Conservation (phyloP, 208 protist genomes). For the Leishmania tropica region DNA sequence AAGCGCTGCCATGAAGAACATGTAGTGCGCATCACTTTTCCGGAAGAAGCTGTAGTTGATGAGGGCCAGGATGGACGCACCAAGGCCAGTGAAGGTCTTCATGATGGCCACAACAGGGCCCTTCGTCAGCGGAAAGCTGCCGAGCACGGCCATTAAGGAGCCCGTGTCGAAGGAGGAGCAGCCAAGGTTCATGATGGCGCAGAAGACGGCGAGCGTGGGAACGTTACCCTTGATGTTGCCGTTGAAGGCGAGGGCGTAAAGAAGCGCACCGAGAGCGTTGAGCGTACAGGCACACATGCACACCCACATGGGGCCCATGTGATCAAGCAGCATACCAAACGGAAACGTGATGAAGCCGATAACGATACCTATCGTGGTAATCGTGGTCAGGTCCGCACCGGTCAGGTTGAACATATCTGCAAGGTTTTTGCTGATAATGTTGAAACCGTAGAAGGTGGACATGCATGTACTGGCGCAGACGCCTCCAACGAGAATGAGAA, state of each 20-base stretch:
- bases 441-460: slow-evolving; percentile 62
- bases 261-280: slow-evolving; percentile 41
- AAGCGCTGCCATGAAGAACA: slow-evolving; percentile 52
- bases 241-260: slow-evolving; percentile 62
- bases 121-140: slow-evolving; percentile 56
- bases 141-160: slow-evolving; percentile 68
- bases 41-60: slow-evolving; percentile 59
- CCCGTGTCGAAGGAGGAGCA: slow-evolving; percentile 56
- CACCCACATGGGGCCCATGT: slow-evolving; percentile 49
- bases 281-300: slow-evolving; percentile 26
- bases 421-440: slow-evolving; percentile 54
- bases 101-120: slow-evolving; percentile 51
- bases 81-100: slow-evolving; percentile 61
- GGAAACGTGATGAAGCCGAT: slow-evolving; percentile 54
- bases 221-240: slow-evolving; percentile 39
- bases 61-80: slow-evolving; percentile 44
- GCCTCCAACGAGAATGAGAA: slow-evolving; percentile 50
- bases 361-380: slow-evolving; percentile 54
- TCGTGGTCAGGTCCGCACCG: slow-evolving; percentile 48
- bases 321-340: slow-evolving; percentile 61
- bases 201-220: slow-evolving; percentile 48
- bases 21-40: slow-evolving; percentile 45
- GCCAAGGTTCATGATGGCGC: slow-evolving; percentile 61
- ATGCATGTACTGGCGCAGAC: slow-evolving; percentile 38
- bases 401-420: slow-evolving; percentile 38